Evolutionary conservation across 805 yeast genomes (phyloP).

Genomic region (Candida khao-thaluensis): DNA sequence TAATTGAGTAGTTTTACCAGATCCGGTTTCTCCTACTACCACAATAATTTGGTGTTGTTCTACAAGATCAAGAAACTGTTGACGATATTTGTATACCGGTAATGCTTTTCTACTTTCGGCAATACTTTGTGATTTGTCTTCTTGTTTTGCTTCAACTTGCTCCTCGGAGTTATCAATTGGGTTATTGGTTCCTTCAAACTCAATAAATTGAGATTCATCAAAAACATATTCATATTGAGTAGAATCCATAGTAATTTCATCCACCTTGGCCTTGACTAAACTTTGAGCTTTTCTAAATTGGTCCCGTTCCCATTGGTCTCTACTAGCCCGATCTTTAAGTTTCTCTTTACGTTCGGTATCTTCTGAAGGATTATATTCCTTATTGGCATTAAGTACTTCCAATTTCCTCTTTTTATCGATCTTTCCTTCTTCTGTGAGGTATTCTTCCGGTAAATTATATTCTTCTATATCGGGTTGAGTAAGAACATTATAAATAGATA

Average conservation of each 20-base stretch:
- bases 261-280: slow-evolving; percentile 22
- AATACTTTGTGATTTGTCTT: slow-evolving; percentile 19
- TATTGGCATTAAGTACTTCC: slow-evolving; percentile 34
- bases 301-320: slow-evolving; percentile 52
- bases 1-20: slow-evolving; percentile 92
- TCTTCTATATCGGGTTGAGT: slow-evolving; percentile 13
- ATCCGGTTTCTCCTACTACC: slow-evolving; percentile 86
- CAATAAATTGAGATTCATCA: slow-evolving; percentile 54
- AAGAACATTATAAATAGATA: slow-evolving; percentile 18
- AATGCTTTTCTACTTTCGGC: slow-evolving; percentile 59
- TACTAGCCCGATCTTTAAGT: neutral
- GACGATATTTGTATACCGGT: slow-evolving; percentile 71
- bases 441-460: slow-evolving; percentile 59
- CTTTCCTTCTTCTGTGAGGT: slow-evolving; percentile 49
- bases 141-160: neutral
- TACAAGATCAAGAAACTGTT: slow-evolving; percentile 59
- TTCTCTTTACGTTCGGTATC: slow-evolving; percentile 21
- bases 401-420: slow-evolving; percentile 56
- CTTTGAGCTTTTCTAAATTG: slow-evolving; percentile 42
- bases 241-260: slow-evolving; percentile 41
- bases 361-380: slow-evolving; percentile 3
- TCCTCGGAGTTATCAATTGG: neutral
- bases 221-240: slow-evolving; percentile 71
- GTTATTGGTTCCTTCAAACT: slow-evolving; percentile 22
- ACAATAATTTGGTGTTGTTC: slow-evolving; percentile 63